Percentiles rank a stretch among this genome's conserved stretches.
phyloP scores from a whole-genome alignment of 441 rosid genomes.

The Macaranga tanarius region DNA sequence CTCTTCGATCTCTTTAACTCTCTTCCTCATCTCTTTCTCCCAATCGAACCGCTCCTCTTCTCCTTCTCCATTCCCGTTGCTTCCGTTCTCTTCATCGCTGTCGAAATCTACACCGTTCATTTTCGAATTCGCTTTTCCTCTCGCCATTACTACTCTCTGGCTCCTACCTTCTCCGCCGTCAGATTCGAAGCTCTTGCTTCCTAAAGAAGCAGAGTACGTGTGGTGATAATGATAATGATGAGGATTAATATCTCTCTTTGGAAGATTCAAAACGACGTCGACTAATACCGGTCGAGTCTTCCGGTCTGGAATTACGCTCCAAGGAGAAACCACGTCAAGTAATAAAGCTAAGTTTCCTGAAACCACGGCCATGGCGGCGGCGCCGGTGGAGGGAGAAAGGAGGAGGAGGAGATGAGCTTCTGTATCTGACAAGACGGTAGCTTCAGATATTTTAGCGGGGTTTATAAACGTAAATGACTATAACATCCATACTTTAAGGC shows the following conservation, averaged over 20 bases:
- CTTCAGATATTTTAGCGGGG: constrained; percentile 40
- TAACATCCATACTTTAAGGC: constrained; percentile 24
- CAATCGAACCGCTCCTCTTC: constrained; percentile 48
- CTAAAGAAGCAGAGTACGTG: constrained; percentile 37
- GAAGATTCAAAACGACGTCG: constrained; percentile 50
- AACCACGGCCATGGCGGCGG: constrained; percentile 54
- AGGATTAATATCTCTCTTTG: constrained; percentile 46
- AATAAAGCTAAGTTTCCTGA: constrained; percentile 65
- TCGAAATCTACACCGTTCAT: constrained; percentile 38
- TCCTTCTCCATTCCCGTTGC: constrained; percentile 28
- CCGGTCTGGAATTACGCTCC: constrained; percentile 54
- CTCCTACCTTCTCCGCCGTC: constrained; percentile 21
- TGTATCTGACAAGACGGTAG: constrained; percentile 14
- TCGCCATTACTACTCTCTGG: constrained; percentile 24
- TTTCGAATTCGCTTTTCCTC: constrained; percentile 32
- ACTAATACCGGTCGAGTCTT: constrained; percentile 46
- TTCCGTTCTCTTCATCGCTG: constrained; percentile 70
- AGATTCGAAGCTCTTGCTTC: constrained; percentile 25
- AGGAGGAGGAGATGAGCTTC: constrained; percentile 17
- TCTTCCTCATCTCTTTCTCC: constrained; percentile 71
- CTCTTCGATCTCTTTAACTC: constrained; percentile 67
- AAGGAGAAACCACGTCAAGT: constrained; percentile 50
- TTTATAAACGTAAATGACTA: constrained; percentile 20
- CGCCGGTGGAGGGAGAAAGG: neutral
- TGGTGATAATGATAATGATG: constrained; percentile 24